Base-by-base conservation (phyloP, 257 asterid species). In the Eustoma russellianum region DNA sequence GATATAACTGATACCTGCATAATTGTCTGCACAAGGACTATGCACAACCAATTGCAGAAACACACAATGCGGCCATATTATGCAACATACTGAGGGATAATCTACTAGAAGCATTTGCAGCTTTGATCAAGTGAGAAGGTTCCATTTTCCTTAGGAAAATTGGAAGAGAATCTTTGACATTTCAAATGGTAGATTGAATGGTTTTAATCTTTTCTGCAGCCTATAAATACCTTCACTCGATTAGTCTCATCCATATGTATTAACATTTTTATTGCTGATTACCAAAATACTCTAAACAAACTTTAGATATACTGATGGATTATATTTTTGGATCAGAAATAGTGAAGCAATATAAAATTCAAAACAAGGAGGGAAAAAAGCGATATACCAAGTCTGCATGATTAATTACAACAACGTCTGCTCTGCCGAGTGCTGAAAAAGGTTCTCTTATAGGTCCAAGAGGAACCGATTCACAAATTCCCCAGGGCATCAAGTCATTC, bases 361-460 rank as follows among this genome's bases (percentile, higher is more conserved):
- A 18, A 15, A 57, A 48, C 17, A 46, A 34, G 7, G 45, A 50
- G 64, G 46, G 13, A 53, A 33, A 9, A n/a, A 57, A 46, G 17
- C 28, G 65, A 11, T 16, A 48, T 84, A 91, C 96, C 96, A 91
- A 61, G 71, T 91, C 77, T 41, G 93, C 92, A 53, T 91, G 98
- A 70, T 91, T 95, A 33, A 91, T 60, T 73, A 91, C 86, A 46
- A 82, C 67, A 57, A 77, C 52, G 79, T 91, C 83, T 48, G 88
- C 96, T 52, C 83, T 79, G 48, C 48, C 13, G 13, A 91, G 82
- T 63, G 83, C 95, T 63, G 80, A 44, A 66, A 84, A 70, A 55
- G 98, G 96, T 64, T 91, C 98, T 77, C 98, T 80, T 59, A 91
- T 70, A 1, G 98, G 80, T 63, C 98, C 98, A 47, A 84, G 92